Conservation (phyloP, 306 rosid species). For the Sophora flavescens region DNA sequence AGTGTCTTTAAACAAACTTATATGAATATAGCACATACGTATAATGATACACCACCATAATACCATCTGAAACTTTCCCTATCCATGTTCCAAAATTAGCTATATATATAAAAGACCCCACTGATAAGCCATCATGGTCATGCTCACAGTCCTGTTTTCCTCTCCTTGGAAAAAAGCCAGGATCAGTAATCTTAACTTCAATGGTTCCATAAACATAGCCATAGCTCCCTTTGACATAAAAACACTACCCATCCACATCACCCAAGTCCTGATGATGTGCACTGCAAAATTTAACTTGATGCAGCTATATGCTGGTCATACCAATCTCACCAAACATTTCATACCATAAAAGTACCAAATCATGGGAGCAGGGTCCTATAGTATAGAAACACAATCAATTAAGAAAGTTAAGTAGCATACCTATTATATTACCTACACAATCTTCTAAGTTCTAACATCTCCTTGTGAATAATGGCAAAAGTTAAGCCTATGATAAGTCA, state of each 20-base stretch:
- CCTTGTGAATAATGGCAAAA: constrained; percentile 54
- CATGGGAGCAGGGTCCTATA: constrained; percentile 58
- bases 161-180: constrained; percentile 60
- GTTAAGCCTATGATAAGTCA: constrained; percentile 73
- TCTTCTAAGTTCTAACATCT: constrained; percentile 57
- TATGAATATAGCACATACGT: constrained; percentile 51
- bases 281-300: constrained; percentile 52
- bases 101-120: constrained; percentile 53
- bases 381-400: constrained; percentile 55
- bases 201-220: constrained; percentile 61
- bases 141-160: constrained; percentile 57
- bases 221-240: constrained; percentile 52
- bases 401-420: constrained; percentile 61
- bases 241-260: constrained; percentile 52
- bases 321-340: constrained; percentile 49
- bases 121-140: constrained; percentile 59
- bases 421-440: constrained; percentile 77
- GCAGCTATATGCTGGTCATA: constrained; percentile 66
- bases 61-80: constrained; percentile 53
- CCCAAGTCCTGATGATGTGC: constrained; percentile 48
- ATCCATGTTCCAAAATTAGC: constrained; percentile 61
- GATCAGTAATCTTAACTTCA: constrained; percentile 53
- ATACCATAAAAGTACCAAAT: constrained; percentile 54
- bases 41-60: constrained; percentile 57
- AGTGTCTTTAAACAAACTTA: constrained; percentile 49